Base-by-base conservation (phyloP, 495 filamentous ascomycete genomes). In the Xylaria castorea region DNA sequence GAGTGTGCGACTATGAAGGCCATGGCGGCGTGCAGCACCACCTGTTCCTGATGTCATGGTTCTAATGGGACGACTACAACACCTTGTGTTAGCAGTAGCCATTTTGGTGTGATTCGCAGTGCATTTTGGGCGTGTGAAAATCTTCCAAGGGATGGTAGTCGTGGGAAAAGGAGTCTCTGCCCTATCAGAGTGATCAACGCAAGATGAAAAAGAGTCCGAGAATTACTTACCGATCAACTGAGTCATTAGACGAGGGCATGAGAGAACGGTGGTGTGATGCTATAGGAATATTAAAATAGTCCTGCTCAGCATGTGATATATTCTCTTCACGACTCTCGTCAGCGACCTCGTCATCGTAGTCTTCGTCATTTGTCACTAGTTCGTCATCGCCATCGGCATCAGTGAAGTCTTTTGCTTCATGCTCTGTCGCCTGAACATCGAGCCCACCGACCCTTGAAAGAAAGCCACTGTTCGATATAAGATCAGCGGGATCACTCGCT, bases 341-440 rank as follows among this genome's bases (percentile, higher is more conserved):
- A 40, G 83, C 78, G 25, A 78, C 72, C 62, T 77, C 74, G 36
- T 84, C 83, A 42, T 87, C 86, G 46, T 89, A 86, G 27, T 88
- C 83, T 60, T 91, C 90, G 46, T 92, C 91, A 51, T 92, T 92
- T 0, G 92, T 94, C n/a, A 93, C 87, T n/a, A 93, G 85, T 80
- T 97, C 94, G 74, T 97, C 94, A 74, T 97, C 94, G 4, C 92
- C 94, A 80, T 97, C 94, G 44, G 88, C 94, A 74, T 94, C 93
- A 3, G 91, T 93, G 73, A 92, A 77, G 42, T 85, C 84, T 72
- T 84, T 85, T 2, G 76, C 72, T 65, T 85, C 78, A 48, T 82
- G 72, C 51, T 78, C 77, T 27, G 63, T 67, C 32, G 74, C 73
- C 58, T 76, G 77, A 30, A 71, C 66, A 70, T 77, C 70, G 34